Evolutionary conservation across 495 filamentous ascomycete genomes (phyloP).

Genomic region (Neurospora cerealis): DNA sequence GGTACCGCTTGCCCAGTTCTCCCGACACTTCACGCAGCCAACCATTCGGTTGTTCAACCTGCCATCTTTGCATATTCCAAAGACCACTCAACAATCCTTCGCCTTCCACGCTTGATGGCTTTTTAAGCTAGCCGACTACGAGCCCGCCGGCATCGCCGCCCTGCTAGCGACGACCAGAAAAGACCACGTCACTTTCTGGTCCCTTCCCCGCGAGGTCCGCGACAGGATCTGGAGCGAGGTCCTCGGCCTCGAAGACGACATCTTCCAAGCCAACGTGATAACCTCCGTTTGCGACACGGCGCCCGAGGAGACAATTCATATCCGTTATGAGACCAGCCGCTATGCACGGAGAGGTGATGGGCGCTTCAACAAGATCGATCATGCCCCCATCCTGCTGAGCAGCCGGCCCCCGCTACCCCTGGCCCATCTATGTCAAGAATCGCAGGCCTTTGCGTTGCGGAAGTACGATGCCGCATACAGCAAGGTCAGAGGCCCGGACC

Average conservation of each 20-base stretch:
- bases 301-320: no score
- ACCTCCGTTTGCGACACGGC: neutral
- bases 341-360: neutral
- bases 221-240: neutral
- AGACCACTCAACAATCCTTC: neutral
- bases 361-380: neutral
- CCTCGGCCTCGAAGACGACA: neutral
- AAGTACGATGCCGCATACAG: neutral
- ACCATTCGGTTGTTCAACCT: neutral
- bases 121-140: neutral
- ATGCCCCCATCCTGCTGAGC: neutral
- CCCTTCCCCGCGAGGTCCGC: neutral
- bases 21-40: no score
- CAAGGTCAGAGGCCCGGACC: neutral
- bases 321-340: no score
- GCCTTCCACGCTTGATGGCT: neutral
- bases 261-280: neutral
- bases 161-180: neutral
- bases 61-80: neutral
- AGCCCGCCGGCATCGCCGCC: neutral
- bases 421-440: neutral
- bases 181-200: neutral
- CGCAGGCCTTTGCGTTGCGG: neutral
- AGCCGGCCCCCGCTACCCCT: neutral
- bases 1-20: no score